Evolutionary conservation across 805 yeast genomes (phyloP).

Genomic region (Allodekkera sacchari): DNA sequence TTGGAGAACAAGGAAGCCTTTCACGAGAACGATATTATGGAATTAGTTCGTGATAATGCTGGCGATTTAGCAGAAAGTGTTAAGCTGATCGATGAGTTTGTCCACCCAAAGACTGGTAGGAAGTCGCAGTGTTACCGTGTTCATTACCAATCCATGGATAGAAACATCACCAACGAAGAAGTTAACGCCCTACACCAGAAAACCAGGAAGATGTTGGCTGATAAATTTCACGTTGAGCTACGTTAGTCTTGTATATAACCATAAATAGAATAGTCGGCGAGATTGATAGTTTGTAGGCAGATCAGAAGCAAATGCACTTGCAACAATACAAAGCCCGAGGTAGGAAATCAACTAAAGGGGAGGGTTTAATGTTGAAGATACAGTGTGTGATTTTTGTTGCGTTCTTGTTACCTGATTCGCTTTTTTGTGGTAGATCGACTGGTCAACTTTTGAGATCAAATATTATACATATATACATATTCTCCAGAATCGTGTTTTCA

Average conservation of each 20-base stretch:
- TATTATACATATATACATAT: too few species aligned
- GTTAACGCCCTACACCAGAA: conserved; percentile 63
- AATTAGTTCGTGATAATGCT: conserved; percentile 73
- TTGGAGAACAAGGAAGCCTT: conserved; percentile 22
- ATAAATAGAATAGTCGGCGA: not conserved
- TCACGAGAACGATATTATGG: conserved; percentile 92
- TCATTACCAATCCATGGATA: conserved; percentile 92
- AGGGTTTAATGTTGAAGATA: too few species aligned
- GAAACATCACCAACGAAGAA: conserved; percentile 80
- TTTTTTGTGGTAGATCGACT: too few species aligned
- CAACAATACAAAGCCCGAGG: too few species aligned
- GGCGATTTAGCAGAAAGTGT: conserved; percentile 90
- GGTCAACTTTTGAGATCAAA: too few species aligned
- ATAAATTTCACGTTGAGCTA: conserved; percentile 48
- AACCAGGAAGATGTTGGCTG: conserved; percentile 51
- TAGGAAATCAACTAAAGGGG: too few species aligned
- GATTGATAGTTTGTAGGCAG: not conserved
- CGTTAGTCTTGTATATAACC: conserved; percentile 24
- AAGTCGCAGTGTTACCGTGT: conserved; percentile 82
- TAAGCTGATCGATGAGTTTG: conserved; percentile 67
- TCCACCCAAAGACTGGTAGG: conserved; percentile 73
- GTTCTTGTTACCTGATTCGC: too few species aligned
- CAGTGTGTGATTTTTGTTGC: too few species aligned
- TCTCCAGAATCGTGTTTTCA: too few species aligned
- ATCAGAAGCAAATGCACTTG: too few species aligned